Percentiles rank a stretch among this genome's conserved stretches.
Conservation (phyloP, 1,139 yeast species). For the Tardiomyces digboiensis region DNA sequence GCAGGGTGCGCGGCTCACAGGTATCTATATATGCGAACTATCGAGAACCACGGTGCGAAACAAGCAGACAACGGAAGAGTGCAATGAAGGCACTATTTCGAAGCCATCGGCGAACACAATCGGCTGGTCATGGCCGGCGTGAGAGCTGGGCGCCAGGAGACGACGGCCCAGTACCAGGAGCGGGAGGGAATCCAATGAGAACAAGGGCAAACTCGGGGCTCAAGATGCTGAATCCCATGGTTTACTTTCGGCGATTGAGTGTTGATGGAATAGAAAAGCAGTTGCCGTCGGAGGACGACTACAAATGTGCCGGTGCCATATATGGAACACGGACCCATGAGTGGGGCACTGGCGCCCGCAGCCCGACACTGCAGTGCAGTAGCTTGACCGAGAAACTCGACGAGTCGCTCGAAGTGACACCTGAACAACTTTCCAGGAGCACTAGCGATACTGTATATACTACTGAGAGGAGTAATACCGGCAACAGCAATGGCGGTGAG, state of each 20-base stretch:
- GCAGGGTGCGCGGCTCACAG: too few species aligned
- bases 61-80: too few species aligned
- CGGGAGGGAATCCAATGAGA: not conserved
- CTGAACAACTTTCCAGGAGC: too few species aligned
- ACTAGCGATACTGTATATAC: too few species aligned
- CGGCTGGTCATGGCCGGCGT: not conserved
- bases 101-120: constrained; percentile 1
- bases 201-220: not conserved
- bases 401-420: too few species aligned
- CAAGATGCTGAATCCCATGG: not conserved
- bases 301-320: constrained; percentile 22
- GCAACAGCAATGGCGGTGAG: too few species aligned
- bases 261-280: constrained; percentile 3
- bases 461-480: too few species aligned
- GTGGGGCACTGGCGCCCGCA: constrained; percentile 18
- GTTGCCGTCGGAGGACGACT: constrained; percentile 9
- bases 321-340: constrained; percentile 26
- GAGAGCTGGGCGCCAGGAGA: not conserved
- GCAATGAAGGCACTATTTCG: not conserved
- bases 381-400: too few species aligned
- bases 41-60: too few species aligned
- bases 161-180: not conserved
- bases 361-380: too few species aligned
- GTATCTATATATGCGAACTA: too few species aligned
- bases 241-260: constrained; percentile 5